Conservation (phyloP, 139 green algal genomes). For the Coelastrella sp. region DNA sequence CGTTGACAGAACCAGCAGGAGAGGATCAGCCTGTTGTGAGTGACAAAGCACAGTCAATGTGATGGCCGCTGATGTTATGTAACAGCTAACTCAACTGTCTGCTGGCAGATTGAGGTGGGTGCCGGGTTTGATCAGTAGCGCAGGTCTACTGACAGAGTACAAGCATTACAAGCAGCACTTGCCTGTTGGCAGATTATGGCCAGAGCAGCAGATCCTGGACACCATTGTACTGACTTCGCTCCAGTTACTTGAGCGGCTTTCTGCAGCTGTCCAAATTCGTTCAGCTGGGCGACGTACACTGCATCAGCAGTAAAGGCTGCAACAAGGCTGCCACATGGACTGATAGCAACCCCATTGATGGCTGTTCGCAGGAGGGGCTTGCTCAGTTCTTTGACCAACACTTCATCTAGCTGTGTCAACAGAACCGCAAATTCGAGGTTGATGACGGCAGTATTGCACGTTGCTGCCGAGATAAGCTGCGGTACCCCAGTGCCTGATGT, state of each 20-base stretch:
- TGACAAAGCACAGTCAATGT: background rate
- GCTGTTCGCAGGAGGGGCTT: background rate
- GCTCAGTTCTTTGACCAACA: background rate
- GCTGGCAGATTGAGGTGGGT: too few species aligned
- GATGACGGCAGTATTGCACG: background rate
- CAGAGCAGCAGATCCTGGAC: background rate
- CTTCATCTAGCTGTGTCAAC: background rate
- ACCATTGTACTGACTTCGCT: constrained; percentile 3
- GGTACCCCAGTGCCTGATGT: background rate
- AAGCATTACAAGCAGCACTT: background rate
- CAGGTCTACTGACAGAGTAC: too few species aligned
- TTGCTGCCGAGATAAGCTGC: background rate
- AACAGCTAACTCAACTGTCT: background rate
- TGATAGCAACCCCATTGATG: background rate
- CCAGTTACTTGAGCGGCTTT: background rate
- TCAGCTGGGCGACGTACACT: background rate
- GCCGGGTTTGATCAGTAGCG: too few species aligned
- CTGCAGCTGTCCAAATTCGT: background rate
- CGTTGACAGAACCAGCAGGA: too few species aligned
- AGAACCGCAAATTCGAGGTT: background rate
- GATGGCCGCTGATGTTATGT: background rate
- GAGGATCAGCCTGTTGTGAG: background rate
- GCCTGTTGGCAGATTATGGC: constrained; percentile 34
- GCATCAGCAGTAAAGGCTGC: constrained; percentile 13
- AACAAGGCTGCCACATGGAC: background rate